Evolutionary conservation across 345 rosid species (phyloP).

Genomic region (Citrus inodora): DNA sequence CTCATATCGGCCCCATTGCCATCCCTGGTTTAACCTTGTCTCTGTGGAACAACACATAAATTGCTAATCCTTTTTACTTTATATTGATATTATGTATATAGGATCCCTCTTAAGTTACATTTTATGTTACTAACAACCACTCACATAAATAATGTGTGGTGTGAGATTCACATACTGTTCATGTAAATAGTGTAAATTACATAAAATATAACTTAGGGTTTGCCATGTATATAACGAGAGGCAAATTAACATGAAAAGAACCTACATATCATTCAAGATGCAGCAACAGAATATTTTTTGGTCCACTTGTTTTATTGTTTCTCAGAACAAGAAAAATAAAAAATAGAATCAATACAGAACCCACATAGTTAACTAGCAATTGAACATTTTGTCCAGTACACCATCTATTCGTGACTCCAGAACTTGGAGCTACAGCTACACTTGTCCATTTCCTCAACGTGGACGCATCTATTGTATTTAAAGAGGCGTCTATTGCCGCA

Average conservation of each 20-base stretch:
- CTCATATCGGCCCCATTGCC: no score
- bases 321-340: not conserved
- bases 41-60: no score
- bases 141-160: no score
- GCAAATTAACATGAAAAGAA: not conserved
- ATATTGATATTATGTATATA: no score
- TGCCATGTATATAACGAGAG: no score
- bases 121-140: no score
- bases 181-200: no score
- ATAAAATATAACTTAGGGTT: no score
- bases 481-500: not conserved
- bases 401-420: not conserved
- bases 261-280: not conserved
- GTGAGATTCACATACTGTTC: rapidly evolving
- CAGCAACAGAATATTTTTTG: slow-evolving; percentile 5
- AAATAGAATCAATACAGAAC: not conserved
- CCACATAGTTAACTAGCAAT: slow-evolving; percentile 7
- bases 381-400: not conserved
- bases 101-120: no score
- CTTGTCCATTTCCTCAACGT: not conserved
- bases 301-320: not conserved
- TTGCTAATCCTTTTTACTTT: no score
- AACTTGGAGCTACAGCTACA: not conserved
- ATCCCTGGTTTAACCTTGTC: no score
- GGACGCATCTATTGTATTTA: not conserved